Percentiles rank a stretch among this genome's conserved stretches.
Evolutionary conservation across 805 yeast species (phyloP).

Genomic region (Teunomyces tritomae): DNA sequence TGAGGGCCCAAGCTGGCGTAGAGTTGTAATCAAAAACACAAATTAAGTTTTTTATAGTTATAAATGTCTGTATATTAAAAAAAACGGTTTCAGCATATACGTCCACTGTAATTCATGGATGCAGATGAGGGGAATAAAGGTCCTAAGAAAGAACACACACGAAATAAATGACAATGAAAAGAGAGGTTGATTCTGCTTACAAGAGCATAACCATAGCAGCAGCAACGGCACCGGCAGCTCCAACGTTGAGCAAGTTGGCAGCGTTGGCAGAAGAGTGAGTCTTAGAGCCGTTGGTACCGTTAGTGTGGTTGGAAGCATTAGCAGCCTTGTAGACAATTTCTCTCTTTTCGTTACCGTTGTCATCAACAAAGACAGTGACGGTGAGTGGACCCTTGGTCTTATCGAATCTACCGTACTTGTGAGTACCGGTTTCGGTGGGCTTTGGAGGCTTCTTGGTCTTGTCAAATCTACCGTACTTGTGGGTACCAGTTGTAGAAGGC

Average conservation of each 20-base stretch:
- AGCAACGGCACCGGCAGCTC: slow-evolving; percentile 44
- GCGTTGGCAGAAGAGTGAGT: slow-evolving; percentile 22
- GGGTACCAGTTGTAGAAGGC: slow-evolving; percentile 23
- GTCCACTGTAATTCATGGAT: neutral
- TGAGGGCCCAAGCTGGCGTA: neutral
- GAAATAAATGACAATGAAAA: slow-evolving; percentile 1
- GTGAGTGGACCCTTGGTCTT: slow-evolving; percentile 35
- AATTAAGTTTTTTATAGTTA: neutral
- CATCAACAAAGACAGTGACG: slow-evolving; percentile 31
- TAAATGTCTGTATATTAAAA: neutral
- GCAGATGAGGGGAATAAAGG: neutral
- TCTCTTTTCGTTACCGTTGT: slow-evolving; percentile 5
- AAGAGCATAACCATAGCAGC: slow-evolving; percentile 51
- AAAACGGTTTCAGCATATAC: neutral
- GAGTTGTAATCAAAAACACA: neutral
- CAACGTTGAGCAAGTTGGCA: slow-evolving; percentile 19
- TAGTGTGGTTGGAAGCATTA: slow-evolving; percentile 17
- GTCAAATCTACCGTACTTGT: slow-evolving; percentile 30
- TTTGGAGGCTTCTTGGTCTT: slow-evolving; percentile 34
- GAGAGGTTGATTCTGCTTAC: slow-evolving; percentile 17
- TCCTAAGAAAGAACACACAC: neutral
- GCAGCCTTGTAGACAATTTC: slow-evolving; percentile 8
- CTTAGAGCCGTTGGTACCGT: slow-evolving; percentile 19
- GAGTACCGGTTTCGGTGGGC: slow-evolving; percentile 33
- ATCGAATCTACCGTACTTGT: slow-evolving; percentile 34